These are phyloP conservation scores for Phytophthora chlamydospora DNA, from an alignment of 352 stramenopile genomes.

Conservation along the genomic window DNA sequence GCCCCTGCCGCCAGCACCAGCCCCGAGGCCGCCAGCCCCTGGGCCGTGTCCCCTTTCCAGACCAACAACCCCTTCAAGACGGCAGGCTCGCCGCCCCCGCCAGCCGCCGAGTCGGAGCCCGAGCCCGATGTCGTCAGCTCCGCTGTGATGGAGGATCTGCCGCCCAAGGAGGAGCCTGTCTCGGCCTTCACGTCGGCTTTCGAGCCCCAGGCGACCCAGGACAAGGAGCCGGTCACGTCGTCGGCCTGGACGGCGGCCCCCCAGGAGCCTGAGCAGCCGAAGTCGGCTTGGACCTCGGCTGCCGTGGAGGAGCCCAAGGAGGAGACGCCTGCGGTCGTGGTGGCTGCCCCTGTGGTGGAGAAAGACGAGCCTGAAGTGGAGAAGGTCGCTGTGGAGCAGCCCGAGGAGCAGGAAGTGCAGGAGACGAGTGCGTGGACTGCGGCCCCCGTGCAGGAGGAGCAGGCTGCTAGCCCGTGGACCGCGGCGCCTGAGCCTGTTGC, in stretches of 20 bases:
- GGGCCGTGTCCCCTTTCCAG: constrained; percentile 51
- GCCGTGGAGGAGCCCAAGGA: constrained; percentile 1
- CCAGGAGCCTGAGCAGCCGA: constrained; percentile 16
- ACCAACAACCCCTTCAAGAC: constrained; percentile 46
- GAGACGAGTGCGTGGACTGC: constrained; percentile 6
- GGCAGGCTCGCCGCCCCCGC: constrained; percentile 7
- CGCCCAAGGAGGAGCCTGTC: constrained; percentile 10
- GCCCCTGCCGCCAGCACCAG: constrained; percentile 36
- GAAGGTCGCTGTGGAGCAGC: constrained; percentile 16
- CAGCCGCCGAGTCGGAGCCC: constrained; percentile 27
- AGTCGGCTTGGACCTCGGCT: constrained; percentile 25
- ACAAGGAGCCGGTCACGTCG: constrained; percentile 5
- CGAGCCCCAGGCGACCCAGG: constrained; percentile 14
- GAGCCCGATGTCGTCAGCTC: constrained; percentile 42
- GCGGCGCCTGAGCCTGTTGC: constrained; percentile 3
- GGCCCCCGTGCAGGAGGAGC: constrained; percentile 18
- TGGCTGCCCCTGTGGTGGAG: constrained; percentile 3
- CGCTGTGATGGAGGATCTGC: constrained; percentile 35
- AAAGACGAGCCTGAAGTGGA: constrained; percentile 9
- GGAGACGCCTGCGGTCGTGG: constrained; percentile 1
- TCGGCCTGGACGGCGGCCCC: constrained; percentile 26
- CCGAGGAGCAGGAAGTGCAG: constrained; percentile 1
- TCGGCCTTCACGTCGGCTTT: constrained; percentile 24
- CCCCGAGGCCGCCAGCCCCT: constrained; percentile 35
- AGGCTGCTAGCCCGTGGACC: constrained; percentile 9